These are phyloP conservation scores for Saccharomyces uvarum DNA, from an alignment of 1,139 yeast genomes.

Conservation along the genomic window DNA sequence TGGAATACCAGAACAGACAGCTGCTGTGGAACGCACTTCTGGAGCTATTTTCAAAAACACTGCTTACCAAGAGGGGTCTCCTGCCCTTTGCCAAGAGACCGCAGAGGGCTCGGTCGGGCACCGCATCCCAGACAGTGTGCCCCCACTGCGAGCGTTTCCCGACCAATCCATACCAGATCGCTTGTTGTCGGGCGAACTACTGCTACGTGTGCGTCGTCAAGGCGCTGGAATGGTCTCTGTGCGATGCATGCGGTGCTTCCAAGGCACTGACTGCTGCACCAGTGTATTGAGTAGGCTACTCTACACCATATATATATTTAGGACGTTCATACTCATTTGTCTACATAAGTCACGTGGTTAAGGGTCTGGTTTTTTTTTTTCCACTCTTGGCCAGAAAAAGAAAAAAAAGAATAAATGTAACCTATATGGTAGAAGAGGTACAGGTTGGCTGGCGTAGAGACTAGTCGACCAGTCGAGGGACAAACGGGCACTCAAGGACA, in stretches of 20 bases:
- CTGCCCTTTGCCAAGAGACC: slow-evolving; percentile 2
- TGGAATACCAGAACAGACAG: slow-evolving; percentile 27
- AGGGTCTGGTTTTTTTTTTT: neutral
- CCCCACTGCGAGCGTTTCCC: slow-evolving; percentile 19
- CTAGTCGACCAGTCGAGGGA: neutral
- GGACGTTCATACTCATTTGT: neutral
- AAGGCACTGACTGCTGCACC: neutral
- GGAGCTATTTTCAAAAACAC: slow-evolving; percentile 21
- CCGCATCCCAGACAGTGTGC: slow-evolving; percentile 7
- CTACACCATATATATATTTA: neutral
- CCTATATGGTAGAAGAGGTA: neutral
- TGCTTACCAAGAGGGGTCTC: slow-evolving; percentile 15
- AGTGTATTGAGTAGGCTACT: neutral
- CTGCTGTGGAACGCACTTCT: slow-evolving; percentile 27
- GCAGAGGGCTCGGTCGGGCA: neutral
- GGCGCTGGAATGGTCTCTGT: slow-evolving; percentile 15
- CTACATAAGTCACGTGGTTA: neutral
- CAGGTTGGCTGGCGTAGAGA: neutral
- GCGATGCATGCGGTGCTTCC: slow-evolving; percentile 11
- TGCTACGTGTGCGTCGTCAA: slow-evolving; percentile 23
- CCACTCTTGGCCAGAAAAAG: neutral
- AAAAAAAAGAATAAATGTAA: neutral
- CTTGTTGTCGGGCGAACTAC: slow-evolving; percentile 19
- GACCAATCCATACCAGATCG: slow-evolving; percentile 17
- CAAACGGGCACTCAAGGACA: neutral